These are phyloP conservation scores for Suhomyces chickasaworum DNA, from an alignment of 1,139 yeast genomes.

Conservation along the genomic window DNA sequence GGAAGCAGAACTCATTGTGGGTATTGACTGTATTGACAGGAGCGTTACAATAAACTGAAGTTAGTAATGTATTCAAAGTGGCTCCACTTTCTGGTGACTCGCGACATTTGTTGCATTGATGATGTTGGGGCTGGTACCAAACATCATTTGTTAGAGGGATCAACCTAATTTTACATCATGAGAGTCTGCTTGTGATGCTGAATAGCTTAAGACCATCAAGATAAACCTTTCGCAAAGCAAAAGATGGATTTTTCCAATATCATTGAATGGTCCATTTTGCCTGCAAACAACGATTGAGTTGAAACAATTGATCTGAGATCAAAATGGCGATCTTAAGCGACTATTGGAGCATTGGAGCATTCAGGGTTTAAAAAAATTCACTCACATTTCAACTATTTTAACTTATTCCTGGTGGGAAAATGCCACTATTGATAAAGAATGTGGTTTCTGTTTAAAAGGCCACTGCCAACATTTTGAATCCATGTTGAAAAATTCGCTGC, in stretches of 20 bases:
- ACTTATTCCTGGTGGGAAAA: conserved; percentile 6
- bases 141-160: too few species aligned
- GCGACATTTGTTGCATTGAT: background rate
- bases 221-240: background rate
- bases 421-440: conserved; percentile 6
- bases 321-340: background rate
- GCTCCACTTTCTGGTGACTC: background rate
- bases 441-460: conserved; percentile 4
- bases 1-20: conserved; percentile 13
- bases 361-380: background rate
- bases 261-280: background rate
- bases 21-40: conserved; percentile 2
- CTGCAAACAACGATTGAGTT: too few species aligned
- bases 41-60: conserved; percentile 2
- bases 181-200: too few species aligned
- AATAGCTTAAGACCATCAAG: too few species aligned
- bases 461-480: conserved; percentile 13
- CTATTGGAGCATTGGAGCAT: background rate
- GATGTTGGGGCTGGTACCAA: background rate
- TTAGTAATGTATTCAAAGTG: conserved; percentile 3
- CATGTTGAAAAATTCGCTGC: conserved; percentile 11
- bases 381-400: conserved; percentile 9
- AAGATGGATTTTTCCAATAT: background rate
- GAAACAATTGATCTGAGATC: background rate
- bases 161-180: too few species aligned